Conservation (phyloP, 2,329 filamentous ascomycete genomes). For the Aureobasidium sp. region DNA sequence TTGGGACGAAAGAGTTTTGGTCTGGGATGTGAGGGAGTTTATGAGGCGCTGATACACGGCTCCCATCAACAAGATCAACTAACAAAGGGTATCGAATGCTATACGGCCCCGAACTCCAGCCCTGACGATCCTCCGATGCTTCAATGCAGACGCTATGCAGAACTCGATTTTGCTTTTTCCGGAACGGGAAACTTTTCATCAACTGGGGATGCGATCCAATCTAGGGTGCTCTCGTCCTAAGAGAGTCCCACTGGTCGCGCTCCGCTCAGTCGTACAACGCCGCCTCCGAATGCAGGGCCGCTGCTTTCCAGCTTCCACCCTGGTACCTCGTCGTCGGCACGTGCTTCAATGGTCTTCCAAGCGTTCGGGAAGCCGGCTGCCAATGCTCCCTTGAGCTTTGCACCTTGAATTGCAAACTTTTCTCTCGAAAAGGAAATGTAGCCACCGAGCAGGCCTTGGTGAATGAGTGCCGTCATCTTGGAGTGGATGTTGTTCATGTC, state of each 20-base stretch:
- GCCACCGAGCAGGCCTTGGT: conserved; percentile 74
- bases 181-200: neutral
- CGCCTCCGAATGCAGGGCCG: conserved; percentile 25
- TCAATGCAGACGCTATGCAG: conserved; percentile 6
- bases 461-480: conserved; percentile 67
- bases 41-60: conserved; percentile 39
- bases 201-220: neutral
- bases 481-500: conserved; percentile 65
- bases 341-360: conserved; percentile 60
- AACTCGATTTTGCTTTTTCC: conserved; percentile 2
- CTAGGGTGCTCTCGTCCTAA: conserved; percentile 1
- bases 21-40: conserved; percentile 78
- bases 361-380: conserved; percentile 69
- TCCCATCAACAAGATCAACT: neutral
- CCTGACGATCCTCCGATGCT: neutral
- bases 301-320: conserved; percentile 59
- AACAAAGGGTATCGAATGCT: conserved; percentile 9
- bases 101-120: neutral
- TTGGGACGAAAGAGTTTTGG: conserved; percentile 85
- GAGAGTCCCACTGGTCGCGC: conserved; percentile 39
- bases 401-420: conserved; percentile 76
- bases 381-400: conserved; percentile 48
- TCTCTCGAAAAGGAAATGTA: conserved; percentile 72
- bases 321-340: conserved; percentile 59
- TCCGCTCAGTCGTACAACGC: conserved; percentile 51